Percentiles rank a stretch among this genome's conserved stretches.
These are phyloP conservation scores for Cadophora sp. DNA, from an alignment of 2,329 filamentous ascomycete genomes.

Conservation along the genomic window DNA sequence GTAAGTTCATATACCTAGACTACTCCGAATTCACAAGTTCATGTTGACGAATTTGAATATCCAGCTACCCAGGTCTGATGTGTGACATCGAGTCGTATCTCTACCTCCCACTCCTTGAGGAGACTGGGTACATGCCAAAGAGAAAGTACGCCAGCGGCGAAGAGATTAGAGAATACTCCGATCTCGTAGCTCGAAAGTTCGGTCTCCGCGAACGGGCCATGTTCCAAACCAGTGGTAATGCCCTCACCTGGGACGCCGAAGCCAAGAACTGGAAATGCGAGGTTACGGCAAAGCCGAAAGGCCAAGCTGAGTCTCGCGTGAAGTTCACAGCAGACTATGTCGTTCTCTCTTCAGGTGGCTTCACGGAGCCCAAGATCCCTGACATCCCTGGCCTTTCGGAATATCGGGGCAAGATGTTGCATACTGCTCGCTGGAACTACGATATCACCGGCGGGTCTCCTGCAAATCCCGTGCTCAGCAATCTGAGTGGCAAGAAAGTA, in stretches of 20 bases:
- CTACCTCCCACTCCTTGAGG: constrained; percentile 67
- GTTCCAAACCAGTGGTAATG: constrained; percentile 54
- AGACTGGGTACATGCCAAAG: constrained; percentile 63
- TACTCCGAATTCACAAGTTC: neutral
- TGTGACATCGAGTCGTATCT: constrained; percentile 66
- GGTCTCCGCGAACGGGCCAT: constrained; percentile 48
- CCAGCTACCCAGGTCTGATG: constrained; percentile 52
- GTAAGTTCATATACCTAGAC: neutral
- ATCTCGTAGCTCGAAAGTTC: constrained; percentile 53
- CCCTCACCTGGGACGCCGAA: constrained; percentile 55
- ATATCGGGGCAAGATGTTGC: constrained; percentile 52
- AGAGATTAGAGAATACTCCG: constrained; percentile 50
- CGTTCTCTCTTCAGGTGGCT: constrained; percentile 48
- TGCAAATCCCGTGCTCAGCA: constrained; percentile 43
- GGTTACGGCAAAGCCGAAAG: constrained; percentile 18
- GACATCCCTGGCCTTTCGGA: constrained; percentile 49
- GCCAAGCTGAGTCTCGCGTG: constrained; percentile 16
- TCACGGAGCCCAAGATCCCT: constrained; percentile 53
- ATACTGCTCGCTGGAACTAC: constrained; percentile 54
- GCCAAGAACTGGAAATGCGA: constrained; percentile 43
- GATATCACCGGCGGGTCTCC: constrained; percentile 49
- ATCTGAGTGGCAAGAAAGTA: constrained; percentile 41
- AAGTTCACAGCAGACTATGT: constrained; percentile 47
- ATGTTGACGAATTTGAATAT: neutral
- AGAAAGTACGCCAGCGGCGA: constrained; percentile 32